Evolutionary conservation across 2,329 filamentous ascomycete species (phyloP).

Genomic region (Verticillium nubilum): DNA sequence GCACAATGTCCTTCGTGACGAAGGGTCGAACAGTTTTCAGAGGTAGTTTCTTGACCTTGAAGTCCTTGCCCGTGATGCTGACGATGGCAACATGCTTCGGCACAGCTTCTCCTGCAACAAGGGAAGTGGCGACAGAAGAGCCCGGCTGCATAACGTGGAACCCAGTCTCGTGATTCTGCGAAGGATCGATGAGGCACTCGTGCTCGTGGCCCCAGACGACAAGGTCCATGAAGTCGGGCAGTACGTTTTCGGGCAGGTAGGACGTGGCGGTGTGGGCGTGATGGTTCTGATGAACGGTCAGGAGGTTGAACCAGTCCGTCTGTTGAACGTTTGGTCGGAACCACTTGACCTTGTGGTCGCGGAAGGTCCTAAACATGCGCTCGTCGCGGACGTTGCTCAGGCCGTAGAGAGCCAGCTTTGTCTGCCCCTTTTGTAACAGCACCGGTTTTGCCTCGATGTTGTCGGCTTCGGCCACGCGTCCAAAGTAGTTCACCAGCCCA

Average conservation of each 20-base stretch:
- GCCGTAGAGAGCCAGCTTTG: conserved; percentile 88
- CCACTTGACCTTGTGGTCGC: conserved; percentile 91
- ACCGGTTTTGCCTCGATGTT: conserved; percentile 91
- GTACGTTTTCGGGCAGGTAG: conserved; percentile 90
- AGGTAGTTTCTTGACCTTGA: conserved; percentile 72
- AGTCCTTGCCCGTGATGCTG: conserved; percentile 76
- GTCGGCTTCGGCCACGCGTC: conserved; percentile 84
- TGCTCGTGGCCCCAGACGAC: conserved; percentile 98
- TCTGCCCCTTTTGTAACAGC: conserved; percentile 85
- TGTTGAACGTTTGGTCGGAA: conserved; percentile 77
- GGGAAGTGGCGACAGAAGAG: conserved; percentile 89
- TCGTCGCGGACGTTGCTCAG: conserved; percentile 96
- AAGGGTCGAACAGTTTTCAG: conserved; percentile 89
- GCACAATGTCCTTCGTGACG: conserved; percentile 73
- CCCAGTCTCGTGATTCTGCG: conserved; percentile 75
- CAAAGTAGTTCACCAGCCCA: conserved; percentile 93
- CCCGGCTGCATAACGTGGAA: conserved; percentile 98
- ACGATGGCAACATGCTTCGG: conserved; percentile 87
- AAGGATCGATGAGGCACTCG: conserved; percentile 85
- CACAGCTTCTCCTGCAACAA: conserved; percentile 84
- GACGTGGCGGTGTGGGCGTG: conserved; percentile 85
- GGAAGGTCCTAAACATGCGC: conserved; percentile 86
- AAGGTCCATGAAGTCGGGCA: conserved; percentile 86
- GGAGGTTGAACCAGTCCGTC: conserved; percentile 90
- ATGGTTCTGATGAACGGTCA: conserved; percentile 95